Base-by-base conservation (phyloP, 768 basidiomycete genomes). In the Leccinum longicurvipes region DNA sequence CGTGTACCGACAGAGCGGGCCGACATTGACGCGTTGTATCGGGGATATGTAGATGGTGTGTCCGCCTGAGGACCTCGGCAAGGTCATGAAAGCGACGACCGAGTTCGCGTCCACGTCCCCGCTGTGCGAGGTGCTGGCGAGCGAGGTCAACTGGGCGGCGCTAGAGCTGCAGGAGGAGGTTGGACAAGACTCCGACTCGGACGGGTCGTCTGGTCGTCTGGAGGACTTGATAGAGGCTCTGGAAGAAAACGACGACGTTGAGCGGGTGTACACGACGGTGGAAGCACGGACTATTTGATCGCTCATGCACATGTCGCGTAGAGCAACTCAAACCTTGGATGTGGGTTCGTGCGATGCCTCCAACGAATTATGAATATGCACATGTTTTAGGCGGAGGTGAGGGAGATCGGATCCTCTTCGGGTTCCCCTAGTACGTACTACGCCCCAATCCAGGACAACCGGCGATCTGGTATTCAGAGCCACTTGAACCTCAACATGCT, bases 101-200 rank as follows among this genome's bases (percentile, higher is more conserved):
- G 59, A 61, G 12, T 65, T 66, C 42, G 57, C 58, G 24, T 57
- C 63, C 1, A 71, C 60, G 28, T 66, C 65, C 3, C 59, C 70
- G 32, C 63, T 62, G 59, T 71, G 72, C 34, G 73, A 78, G 51
- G 71, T 84, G 9, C 63, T 82, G 47, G 67, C 68, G 25, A 79
- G 78, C 53, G 82, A 85, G 65, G 69, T 84, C 15, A 74, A 79
- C 6, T 86, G 86, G 70, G 70, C 76, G n/a, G 79, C 86, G 1
- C 60, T 76, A 2, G 79, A 82, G 54, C 58, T 71, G 15, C 62
- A 66, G 12, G 73, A 72, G 7, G 73, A 72, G 7, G 67, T 71
- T 5, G 54, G 36, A 10, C 75, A 76, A 25, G 81, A 82, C 7
- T 61, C 70, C 27, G 70, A 82, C 8, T 61, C 70, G 28, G 70